These are phyloP conservation scores for Monilinia polystroma DNA, from an alignment of 2,329 filamentous ascomycete species.

Conservation along the genomic window DNA sequence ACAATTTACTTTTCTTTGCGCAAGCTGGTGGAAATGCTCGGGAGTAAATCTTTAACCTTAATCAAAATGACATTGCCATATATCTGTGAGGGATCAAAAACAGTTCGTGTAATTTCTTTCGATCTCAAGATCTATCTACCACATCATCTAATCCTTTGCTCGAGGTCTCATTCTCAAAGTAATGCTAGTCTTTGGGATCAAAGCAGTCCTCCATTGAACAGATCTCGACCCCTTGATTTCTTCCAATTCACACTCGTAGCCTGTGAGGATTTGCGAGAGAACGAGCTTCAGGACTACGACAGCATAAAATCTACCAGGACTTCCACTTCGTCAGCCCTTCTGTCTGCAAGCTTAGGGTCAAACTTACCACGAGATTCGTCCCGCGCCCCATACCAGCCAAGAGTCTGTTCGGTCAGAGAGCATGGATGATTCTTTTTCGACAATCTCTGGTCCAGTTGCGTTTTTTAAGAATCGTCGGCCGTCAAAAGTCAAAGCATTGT, in stretches of 20 bases:
- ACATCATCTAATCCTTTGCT: neutral
- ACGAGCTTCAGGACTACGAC: conserved; percentile 1
- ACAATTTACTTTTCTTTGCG: too few species aligned
- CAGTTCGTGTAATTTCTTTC: neutral
- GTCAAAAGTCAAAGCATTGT: neutral
- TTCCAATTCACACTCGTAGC: neutral
- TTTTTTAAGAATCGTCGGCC: neutral
- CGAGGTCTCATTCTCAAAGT: neutral
- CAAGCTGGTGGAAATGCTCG: too few species aligned
- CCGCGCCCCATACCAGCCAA: neutral
- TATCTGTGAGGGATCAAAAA: neutral
- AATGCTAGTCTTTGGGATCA: neutral
- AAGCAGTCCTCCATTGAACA: neutral
- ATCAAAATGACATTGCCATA: too few species aligned
- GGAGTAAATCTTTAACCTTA: too few species aligned
- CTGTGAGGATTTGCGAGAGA: neutral
- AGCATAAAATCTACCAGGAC: neutral
- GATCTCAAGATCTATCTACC: neutral
- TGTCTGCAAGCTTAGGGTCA: neutral
- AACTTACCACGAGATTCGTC: neutral
- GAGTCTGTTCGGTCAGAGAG: neutral
- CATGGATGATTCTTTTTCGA: neutral
- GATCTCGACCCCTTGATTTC: neutral
- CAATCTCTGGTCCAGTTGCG: neutral
- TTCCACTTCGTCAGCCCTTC: neutral